Percentiles rank a stretch among this genome's conserved stretches.
Evolutionary conservation across 768 basidiomycete genomes (phyloP).

Genomic region (Chiua virens): DNA sequence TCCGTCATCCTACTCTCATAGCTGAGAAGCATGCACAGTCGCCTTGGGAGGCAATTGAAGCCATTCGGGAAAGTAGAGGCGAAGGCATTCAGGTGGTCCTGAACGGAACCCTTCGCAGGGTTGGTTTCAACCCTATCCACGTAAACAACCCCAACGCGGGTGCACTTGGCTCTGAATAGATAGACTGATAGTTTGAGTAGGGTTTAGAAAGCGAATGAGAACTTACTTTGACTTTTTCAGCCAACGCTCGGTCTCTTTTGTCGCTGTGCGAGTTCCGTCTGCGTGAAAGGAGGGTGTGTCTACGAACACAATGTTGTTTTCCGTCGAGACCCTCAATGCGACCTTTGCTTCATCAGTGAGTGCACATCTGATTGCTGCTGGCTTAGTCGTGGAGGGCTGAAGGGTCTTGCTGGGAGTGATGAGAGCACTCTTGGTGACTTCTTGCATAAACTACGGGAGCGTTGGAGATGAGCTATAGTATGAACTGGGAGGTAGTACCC

Average conservation of each 20-base stretch:
- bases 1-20: neutral
- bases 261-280: neutral
- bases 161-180: constrained; percentile 5
- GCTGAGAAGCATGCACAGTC: constrained; percentile 11
- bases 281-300: constrained; percentile 21
- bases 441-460: constrained; percentile 7
- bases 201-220: neutral
- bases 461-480: neutral
- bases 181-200: neutral
- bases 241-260: constrained; percentile 3
- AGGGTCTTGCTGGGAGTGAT: neutral
- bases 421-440: neutral
- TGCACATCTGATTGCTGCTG: constrained; percentile 12
- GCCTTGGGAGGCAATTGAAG: neutral
- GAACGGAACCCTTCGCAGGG: neutral
- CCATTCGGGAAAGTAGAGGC: constrained; percentile 1
- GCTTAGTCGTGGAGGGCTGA: neutral
- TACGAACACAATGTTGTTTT: constrained; percentile 19
- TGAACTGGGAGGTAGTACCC: constrained; percentile 4
- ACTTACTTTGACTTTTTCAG: constrained; percentile 2
- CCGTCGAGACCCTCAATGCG: neutral
- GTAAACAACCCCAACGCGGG: constrained; percentile 13
- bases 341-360: neutral
- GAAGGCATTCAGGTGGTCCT: constrained; percentile 8
- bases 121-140: constrained; percentile 10